These are phyloP conservation scores for Sporothrix euskadiensis DNA, from an alignment of 2,329 filamentous ascomycete genomes.

Conservation along the genomic window DNA sequence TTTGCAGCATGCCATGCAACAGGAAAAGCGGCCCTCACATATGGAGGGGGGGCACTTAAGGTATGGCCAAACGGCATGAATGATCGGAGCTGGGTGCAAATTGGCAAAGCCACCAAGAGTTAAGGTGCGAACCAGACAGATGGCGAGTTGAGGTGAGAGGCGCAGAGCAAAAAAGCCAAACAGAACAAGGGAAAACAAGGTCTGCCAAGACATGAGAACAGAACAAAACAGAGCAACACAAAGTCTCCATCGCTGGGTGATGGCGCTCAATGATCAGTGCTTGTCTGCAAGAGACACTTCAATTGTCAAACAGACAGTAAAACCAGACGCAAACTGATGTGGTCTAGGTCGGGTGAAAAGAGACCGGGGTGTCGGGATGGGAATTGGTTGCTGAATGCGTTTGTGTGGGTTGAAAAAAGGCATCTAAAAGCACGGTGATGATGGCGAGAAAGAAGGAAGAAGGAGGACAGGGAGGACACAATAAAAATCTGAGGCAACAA, in stretches of 20 bases:
- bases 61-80: constrained; percentile 18
- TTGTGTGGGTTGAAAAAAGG: neutral
- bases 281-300: neutral
- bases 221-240: constrained; percentile 14
- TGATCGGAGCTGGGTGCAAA: constrained; percentile 10
- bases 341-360: neutral
- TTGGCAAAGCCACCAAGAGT: constrained; percentile 22
- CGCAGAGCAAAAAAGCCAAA: neutral
- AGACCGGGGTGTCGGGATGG: neutral
- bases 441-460: neutral
- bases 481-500: neutral
- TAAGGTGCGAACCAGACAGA: neutral
- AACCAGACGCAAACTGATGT: neutral
- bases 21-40: neutral
- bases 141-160: neutral
- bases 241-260: neutral
- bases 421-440: neutral
- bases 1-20: neutral
- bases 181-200: neutral
- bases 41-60: constrained; percentile 5
- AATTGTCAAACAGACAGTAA: neutral
- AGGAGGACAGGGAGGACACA: neutral
- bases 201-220: neutral
- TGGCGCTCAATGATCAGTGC: neutral
- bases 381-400: neutral